Conservation (phyloP, 768 basidiomycete species). For the Suillus cothurnatus region DNA sequence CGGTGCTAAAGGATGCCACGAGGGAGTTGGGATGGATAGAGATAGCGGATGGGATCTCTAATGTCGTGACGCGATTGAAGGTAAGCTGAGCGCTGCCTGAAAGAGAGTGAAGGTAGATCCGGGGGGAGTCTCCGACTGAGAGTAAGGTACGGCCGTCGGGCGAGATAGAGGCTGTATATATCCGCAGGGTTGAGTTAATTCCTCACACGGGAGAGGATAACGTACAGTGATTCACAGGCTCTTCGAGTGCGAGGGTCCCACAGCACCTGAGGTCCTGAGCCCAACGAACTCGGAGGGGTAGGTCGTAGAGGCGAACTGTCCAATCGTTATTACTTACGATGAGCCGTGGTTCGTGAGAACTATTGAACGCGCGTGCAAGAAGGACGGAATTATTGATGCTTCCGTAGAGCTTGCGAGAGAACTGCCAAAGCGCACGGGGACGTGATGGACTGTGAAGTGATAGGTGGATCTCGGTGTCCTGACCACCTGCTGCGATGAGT, state of each 20-base stretch:
- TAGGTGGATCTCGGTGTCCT: conserved; percentile 71
- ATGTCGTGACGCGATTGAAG: conserved; percentile 69
- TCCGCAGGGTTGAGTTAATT: conserved; percentile 15
- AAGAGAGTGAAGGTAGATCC: conserved; percentile 81
- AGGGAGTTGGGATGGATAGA: conserved; percentile 45
- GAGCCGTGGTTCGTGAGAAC: conserved; percentile 73
- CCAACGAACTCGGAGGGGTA: conserved; percentile 50
- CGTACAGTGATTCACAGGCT: conserved; percentile 83
- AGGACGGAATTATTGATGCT: conserved; percentile 84
- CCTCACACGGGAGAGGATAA: conserved; percentile 16
- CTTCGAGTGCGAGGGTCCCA: conserved; percentile 59
- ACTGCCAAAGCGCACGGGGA: conserved; percentile 49
- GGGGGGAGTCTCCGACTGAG: conserved; percentile 88
- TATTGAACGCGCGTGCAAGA: conserved; percentile 59
- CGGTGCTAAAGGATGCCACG: conserved; percentile 77
- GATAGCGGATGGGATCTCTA: conserved; percentile 63
- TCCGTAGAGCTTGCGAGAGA: conserved; percentile 52
- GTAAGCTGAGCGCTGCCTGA: conserved; percentile 61
- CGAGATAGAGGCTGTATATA: conserved; percentile 74
- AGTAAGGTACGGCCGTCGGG: conserved; percentile 86
- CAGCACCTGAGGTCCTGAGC: conserved; percentile 49
- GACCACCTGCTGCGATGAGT: conserved; percentile 77
- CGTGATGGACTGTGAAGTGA: conserved; percentile 44
- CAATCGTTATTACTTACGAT: conserved; percentile 87
- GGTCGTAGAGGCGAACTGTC: conserved; percentile 78